These are phyloP conservation scores for Podospora sp. DNA, from an alignment of 495 filamentous ascomycete species.

Conservation along the genomic window DNA sequence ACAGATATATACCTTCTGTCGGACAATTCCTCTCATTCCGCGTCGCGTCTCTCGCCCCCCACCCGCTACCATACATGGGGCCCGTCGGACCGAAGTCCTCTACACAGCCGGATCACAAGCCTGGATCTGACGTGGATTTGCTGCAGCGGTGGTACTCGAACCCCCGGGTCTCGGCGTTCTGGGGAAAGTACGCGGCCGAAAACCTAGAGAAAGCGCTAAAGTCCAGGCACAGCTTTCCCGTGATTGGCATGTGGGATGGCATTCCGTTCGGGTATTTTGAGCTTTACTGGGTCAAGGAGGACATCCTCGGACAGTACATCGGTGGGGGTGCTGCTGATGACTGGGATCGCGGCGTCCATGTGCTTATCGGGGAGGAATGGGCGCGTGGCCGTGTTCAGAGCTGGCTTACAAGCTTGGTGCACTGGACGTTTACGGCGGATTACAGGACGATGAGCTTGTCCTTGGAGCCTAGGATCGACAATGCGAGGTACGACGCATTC, in stretches of 20 bases:
- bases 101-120: constrained; percentile 31
- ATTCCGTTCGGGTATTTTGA: constrained; percentile 98
- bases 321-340: constrained; percentile 62
- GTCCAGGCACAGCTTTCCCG: constrained; percentile 78
- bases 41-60: constrained; percentile 63
- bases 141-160: constrained; percentile 89
- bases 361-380: constrained; percentile 90
- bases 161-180: constrained; percentile 78
- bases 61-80: constrained; percentile 56
- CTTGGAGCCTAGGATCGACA: constrained; percentile 91
- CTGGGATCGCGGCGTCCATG: constrained; percentile 87
- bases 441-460: constrained; percentile 77
- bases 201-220: constrained; percentile 69
- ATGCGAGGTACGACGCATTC: constrained; percentile 73
- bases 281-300: constrained; percentile 98
- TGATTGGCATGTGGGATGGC: constrained; percentile 91
- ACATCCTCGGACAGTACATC: constrained; percentile 68
- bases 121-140: constrained; percentile 68
- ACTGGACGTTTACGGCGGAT: constrained; percentile 81
- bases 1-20: constrained; percentile 79
- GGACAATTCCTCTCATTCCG: constrained; percentile 88
- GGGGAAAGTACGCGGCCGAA: constrained; percentile 70
- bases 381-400: constrained; percentile 76
- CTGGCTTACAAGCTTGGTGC: constrained; percentile 85
- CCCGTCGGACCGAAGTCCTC: constrained; percentile 49